Conservation (phyloP, 2,329 filamentous ascomycete genomes). For the Cladosporium sphaerospermum region DNA sequence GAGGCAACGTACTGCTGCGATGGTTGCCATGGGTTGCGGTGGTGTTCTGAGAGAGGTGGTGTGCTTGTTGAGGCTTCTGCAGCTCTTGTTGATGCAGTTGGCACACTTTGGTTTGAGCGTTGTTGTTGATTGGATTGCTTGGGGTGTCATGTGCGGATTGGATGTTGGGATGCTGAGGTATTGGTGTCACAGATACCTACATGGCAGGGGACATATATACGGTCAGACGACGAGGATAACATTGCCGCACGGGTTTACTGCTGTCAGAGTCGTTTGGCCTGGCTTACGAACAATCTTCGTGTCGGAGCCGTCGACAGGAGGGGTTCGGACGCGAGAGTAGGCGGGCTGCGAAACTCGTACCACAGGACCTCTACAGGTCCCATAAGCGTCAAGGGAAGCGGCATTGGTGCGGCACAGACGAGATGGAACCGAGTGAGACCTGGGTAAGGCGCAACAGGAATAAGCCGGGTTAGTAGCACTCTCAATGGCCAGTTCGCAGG, state of each 20-base stretch:
- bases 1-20: background rate
- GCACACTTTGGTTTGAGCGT: background rate
- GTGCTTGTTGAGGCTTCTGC: conserved; percentile 6
- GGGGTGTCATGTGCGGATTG: conserved; percentile 1
- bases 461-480: background rate
- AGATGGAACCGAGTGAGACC: background rate
- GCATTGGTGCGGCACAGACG: conserved; percentile 2
- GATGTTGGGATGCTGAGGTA: background rate
- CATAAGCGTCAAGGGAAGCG: background rate
- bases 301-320: background rate
- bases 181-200: background rate
- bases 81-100: conserved; percentile 1
- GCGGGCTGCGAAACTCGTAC: conserved; percentile 10
- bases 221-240: background rate
- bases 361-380: background rate
- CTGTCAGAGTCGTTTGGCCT: background rate
- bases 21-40: background rate
- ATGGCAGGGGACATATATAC: background rate
- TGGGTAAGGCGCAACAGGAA: background rate
- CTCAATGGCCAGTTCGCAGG: background rate
- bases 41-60: background rate
- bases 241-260: background rate
- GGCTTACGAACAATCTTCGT: conserved; percentile 6
- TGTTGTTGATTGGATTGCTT: background rate
- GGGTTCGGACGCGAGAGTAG: conserved; percentile 4